Evolutionary conservation across 2,329 filamentous ascomycete species (phyloP), one percentile per base, ranked within the genome.

Genomic region (Colletotrichum caudatum): DNA sequence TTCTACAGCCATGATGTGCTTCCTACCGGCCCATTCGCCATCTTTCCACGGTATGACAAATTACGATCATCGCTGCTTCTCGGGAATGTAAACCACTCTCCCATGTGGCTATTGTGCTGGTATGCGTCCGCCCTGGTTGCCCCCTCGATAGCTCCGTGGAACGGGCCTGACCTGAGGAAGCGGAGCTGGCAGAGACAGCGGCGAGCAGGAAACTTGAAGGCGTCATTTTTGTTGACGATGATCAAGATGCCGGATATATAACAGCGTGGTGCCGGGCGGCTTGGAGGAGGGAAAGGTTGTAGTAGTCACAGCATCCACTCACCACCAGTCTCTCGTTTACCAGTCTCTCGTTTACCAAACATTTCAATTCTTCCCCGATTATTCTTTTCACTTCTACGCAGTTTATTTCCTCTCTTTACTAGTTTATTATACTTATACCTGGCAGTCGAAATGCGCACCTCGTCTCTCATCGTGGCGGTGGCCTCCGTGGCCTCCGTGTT

Each of bases 361-460:
- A 2, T 5, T 12, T 2, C 35, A n/a, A 46, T 39, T 46, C 18
- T 64, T 46, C 20, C 35, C 20, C 29, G 29, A n/a, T n/a, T 9
- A 26, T 46, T 14, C n/a, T 44, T 56, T 26, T 33, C 12, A 56
- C 5, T 35, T 12, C 41, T 23, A 56, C 20, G 35, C 46, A 54
- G n/a, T 4, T 53, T 50, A 41, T 2, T 26, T 29, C 2, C 2
- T 5, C n/a, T 41, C 11, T 23, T 20, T 5, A 35, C 5, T 29
- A 29, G 3, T 29, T 29, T 29, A 3, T 29, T 50, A 46, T 48
- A 12, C 2, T 60, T 20, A 12, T 66, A 66, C 29, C 9, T 7
- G 11, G 3, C 18, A 51, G 44, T 18, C 37, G 58, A 18, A 35
- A 74, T 74, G 73, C 73, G 70, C 41, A 41, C 64, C 50, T 73